phyloP scores from a whole-genome alignment of 495 filamentous ascomycete species.

The Aspergillus heteromorphus region DNA sequence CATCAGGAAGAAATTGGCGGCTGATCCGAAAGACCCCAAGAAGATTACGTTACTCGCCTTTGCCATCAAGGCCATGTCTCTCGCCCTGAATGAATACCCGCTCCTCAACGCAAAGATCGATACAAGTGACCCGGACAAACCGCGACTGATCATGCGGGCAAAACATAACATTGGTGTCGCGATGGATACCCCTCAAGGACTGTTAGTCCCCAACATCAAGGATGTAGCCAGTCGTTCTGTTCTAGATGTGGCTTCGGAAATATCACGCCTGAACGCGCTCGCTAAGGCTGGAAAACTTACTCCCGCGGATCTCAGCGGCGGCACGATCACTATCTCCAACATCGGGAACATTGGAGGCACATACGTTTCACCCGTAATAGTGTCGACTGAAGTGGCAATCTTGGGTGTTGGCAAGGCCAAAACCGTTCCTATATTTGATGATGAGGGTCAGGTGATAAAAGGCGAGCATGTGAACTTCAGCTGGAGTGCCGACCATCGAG shows the following conservation, averaged over 20 bases:
- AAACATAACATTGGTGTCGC: conserved; percentile 95
- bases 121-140: conserved; percentile 48
- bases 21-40: conserved; percentile 35
- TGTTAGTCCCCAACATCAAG: conserved; percentile 92
- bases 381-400: conserved; percentile 84
- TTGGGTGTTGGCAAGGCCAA: conserved; percentile 80
- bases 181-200: conserved; percentile 85
- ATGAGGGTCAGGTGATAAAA: conserved; percentile 79
- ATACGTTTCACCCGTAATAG: conserved; percentile 86
- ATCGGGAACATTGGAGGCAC: conserved; percentile 96
- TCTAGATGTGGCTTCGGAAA: conserved; percentile 68
- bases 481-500: conserved; percentile 94
- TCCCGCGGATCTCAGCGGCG: conserved; percentile 70
- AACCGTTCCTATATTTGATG: conserved; percentile 63
- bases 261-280: conserved; percentile 64
- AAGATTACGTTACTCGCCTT: conserved; percentile 92
- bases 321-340: conserved; percentile 93
- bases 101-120: conserved; percentile 85
- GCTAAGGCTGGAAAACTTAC: conserved; percentile 71
- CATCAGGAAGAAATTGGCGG: conserved; percentile 58
- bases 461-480: conserved; percentile 90
- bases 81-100: conserved; percentile 74
- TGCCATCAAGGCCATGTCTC: conserved; percentile 87
- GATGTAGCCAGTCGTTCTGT: conserved; percentile 72
- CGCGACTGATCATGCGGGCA: conserved; percentile 65